Evolutionary conservation across 2,329 filamentous ascomycete genomes (phyloP).

Genomic region (Pyrenophora seminiperda): DNA sequence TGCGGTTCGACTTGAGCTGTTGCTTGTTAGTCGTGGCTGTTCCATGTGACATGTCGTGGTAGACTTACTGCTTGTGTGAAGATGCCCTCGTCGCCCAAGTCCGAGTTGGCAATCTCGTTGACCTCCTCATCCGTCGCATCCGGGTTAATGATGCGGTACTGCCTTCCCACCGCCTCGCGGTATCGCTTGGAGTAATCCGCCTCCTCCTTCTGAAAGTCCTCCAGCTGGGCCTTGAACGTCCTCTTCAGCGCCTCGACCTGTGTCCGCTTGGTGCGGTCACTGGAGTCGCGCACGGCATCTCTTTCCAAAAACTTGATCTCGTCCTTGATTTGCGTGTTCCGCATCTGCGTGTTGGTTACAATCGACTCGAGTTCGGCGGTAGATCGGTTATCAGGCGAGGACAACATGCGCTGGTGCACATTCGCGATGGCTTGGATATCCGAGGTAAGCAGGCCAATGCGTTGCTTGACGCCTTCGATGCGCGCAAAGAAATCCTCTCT

Average conservation of each 20-base stretch:
- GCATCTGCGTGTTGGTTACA: constrained; percentile 66
- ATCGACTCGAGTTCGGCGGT: constrained; percentile 67
- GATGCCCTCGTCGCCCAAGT: constrained; percentile 79
- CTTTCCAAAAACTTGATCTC: constrained; percentile 77
- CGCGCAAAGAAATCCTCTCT: constrained; percentile 72
- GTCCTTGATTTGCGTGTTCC: constrained; percentile 69
- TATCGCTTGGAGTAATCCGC: constrained; percentile 71
- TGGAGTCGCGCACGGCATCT: constrained; percentile 69
- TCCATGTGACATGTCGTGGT: not conserved
- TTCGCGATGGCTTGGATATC: constrained; percentile 71
- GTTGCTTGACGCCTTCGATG: constrained; percentile 68
- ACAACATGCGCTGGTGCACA: constrained; percentile 73
- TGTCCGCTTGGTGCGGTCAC: constrained; percentile 69
- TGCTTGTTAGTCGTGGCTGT: constrained; percentile 6
- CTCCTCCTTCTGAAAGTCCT: constrained; percentile 74
- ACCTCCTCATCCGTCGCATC: constrained; percentile 78
- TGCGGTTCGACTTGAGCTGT: constrained; percentile 75
- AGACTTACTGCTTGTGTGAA: constrained; percentile 78
- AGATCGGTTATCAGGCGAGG: constrained; percentile 62
- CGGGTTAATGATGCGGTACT: constrained; percentile 82
- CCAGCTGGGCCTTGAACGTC: constrained; percentile 73
- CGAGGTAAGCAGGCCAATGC: constrained; percentile 69
- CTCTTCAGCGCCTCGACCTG: constrained; percentile 73
- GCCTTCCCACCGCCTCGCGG: constrained; percentile 76
- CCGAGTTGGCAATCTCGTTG: constrained; percentile 67